Conservation (phyloP, 2,329 filamentous ascomycete genomes). For the Emergomyces orientalis region DNA sequence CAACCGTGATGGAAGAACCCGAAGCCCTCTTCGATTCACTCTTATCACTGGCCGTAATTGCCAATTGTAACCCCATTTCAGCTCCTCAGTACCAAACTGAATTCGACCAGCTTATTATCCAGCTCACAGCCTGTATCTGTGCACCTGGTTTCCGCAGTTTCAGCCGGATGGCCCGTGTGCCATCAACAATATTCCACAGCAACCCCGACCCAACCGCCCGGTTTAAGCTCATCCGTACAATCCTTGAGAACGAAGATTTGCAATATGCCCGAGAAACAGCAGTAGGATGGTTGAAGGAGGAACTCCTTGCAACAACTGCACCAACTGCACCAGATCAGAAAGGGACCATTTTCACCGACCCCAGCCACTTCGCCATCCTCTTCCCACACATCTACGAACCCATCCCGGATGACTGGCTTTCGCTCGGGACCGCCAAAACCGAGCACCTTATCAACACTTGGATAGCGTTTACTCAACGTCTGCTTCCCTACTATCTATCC, state of each 20-base stretch:
- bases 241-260: constrained; percentile 46
- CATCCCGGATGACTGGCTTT: constrained; percentile 27
- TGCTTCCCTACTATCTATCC: constrained; percentile 43
- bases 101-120: constrained; percentile 46
- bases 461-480: constrained; percentile 42
- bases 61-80: constrained; percentile 38
- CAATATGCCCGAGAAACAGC: constrained; percentile 49
- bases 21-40: constrained; percentile 47
- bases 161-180: constrained; percentile 30
- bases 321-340: constrained; percentile 6
- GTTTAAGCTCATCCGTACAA: constrained; percentile 46
- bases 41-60: constrained; percentile 44
- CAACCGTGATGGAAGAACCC: constrained; percentile 21
- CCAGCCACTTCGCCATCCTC: constrained; percentile 33
- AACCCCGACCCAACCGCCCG: constrained; percentile 45
- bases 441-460: constrained; percentile 21
- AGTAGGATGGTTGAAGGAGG: constrained; percentile 52
- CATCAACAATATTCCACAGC: constrained; percentile 37
- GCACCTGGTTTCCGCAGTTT: constrained; percentile 26
- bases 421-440: constrained; percentile 19
- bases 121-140: constrained; percentile 30
- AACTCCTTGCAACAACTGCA: constrained; percentile 42
- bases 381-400: constrained; percentile 43
- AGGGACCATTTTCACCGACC: constrained; percentile 26
- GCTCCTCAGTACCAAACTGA: constrained; percentile 42